These are phyloP conservation scores for Cladophialophora carrionii DNA, from an alignment of 2,329 filamentous ascomycete species.

Conservation along the genomic window DNA sequence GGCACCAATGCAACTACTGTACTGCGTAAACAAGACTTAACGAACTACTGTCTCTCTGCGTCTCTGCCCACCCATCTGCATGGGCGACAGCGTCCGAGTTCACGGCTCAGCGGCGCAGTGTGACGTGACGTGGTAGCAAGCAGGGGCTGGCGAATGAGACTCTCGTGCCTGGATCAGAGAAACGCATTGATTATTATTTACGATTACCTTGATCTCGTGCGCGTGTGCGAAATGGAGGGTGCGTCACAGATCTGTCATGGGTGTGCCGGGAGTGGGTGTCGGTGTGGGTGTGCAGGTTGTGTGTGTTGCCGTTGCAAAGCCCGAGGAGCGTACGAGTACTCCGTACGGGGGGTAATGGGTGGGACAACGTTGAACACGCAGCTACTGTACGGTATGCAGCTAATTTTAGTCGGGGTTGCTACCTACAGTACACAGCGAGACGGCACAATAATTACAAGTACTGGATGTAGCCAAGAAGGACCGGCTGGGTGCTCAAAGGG, in stretches of 20 bases:
- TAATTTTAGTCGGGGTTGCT: conserved; percentile 13
- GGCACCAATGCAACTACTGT: not conserved
- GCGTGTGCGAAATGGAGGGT: not conserved
- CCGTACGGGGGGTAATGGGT: no score
- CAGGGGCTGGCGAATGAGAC: conserved; percentile 8
- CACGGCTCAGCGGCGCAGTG: no score
- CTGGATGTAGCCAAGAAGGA: not conserved
- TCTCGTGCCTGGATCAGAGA: conserved; percentile 9
- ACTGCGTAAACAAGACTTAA: no score
- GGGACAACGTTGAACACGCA: not conserved
- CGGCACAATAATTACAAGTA: no score
- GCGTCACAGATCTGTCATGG: conserved; percentile 6
- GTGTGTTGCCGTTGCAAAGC: conserved; percentile 5
- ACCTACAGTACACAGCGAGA: not conserved
- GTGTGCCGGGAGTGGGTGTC: no score
- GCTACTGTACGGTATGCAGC: not conserved
- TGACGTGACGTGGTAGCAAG: conserved; percentile 1
- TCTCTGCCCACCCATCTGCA: no score
- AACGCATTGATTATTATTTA: no score
- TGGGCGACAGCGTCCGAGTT: no score
- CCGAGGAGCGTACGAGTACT: not conserved
- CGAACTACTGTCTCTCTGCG: not conserved
- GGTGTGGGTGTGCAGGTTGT: not conserved
- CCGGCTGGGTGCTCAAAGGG: no score
- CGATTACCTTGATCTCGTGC: no score